phyloP scores from a whole-genome alignment of 495 filamentous ascomycete genomes.

The Penicillium roqueforti region DNA sequence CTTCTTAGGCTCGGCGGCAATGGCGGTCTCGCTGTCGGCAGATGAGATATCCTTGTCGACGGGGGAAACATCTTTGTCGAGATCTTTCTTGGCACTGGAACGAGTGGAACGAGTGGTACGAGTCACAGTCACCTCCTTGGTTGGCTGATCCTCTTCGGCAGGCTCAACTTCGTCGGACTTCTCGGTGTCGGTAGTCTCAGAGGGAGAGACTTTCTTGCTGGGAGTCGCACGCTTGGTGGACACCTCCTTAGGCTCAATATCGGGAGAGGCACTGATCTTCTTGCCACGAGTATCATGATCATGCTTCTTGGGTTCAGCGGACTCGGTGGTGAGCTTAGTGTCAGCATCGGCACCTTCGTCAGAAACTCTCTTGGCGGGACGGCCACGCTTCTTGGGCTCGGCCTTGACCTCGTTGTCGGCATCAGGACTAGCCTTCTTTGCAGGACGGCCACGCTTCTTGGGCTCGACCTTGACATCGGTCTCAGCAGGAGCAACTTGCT shows the following conservation, averaged over 20 bases:
- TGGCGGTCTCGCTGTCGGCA: background rate
- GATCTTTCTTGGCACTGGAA: background rate
- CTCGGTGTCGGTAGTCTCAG: background rate
- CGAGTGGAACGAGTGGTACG: background rate
- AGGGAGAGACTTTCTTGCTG: background rate
- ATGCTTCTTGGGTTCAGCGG: background rate
- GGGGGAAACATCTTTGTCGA: background rate
- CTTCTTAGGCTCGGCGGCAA: no score
- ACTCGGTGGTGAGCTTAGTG: background rate
- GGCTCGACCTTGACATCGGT: conserved; percentile 3
- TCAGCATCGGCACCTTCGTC: background rate
- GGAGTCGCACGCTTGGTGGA: background rate
- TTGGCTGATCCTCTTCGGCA: background rate
- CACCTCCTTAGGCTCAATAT: background rate
- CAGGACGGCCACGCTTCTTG: conserved; percentile 29
- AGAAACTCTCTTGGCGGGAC: conserved; percentile 26
- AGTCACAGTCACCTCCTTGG: background rate
- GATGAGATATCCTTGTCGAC: background rate
- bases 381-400: conserved; percentile 23
- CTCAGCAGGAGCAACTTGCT: background rate
- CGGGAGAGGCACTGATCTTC: background rate
- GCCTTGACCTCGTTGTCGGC: background rate
- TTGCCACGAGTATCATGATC: background rate
- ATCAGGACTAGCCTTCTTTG: conserved; percentile 18
- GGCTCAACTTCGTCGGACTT: background rate